These are phyloP conservation scores for Pythium dissotocum DNA, from an alignment of 352 stramenopile genomes.

Conservation along the genomic window DNA sequence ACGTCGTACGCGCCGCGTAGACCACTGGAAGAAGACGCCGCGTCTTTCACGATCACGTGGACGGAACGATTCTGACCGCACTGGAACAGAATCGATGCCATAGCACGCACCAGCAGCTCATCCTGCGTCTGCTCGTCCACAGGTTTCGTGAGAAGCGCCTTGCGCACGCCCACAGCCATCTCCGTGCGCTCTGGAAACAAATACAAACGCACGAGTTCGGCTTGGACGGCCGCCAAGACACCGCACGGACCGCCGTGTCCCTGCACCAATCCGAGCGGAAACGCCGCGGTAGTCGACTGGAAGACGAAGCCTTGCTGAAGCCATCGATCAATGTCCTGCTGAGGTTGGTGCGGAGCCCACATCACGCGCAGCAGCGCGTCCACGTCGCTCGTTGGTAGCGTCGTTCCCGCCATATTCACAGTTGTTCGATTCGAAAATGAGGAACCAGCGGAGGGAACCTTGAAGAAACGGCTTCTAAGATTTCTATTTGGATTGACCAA, in stretches of 20 bases:
- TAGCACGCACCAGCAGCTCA: conserved; percentile 21
- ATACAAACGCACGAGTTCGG: conserved; percentile 59
- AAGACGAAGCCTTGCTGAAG: conserved; percentile 63
- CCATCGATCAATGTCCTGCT: conserved; percentile 49
- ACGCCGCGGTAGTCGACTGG: conserved; percentile 28
- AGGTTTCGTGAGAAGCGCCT: not conserved
- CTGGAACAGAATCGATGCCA: conserved; percentile 30
- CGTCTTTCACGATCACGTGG: not conserved
- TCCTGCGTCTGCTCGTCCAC: conserved; percentile 12
- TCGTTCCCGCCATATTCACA: conserved; percentile 1
- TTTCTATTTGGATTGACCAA: not conserved
- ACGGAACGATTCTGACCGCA: conserved; percentile 3
- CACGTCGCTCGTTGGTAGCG: conserved; percentile 7
- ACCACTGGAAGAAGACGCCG: not conserved
- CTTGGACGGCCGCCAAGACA: conserved; percentile 79
- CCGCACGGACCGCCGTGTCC: conserved; percentile 78
- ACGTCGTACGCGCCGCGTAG: conserved; percentile 5
- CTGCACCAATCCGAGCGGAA: conserved; percentile 72
- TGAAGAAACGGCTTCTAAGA: not conserved
- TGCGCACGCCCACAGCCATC: conserved; percentile 2
- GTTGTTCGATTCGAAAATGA: not conserved
- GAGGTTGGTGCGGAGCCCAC: conserved; percentile 36
- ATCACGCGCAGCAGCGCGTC: conserved; percentile 39
- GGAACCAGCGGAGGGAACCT: not conserved
- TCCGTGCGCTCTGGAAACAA: conserved; percentile 39